Base-by-base conservation (phyloP, 805 yeast species). In the Suhomyces pyralidae region DNA sequence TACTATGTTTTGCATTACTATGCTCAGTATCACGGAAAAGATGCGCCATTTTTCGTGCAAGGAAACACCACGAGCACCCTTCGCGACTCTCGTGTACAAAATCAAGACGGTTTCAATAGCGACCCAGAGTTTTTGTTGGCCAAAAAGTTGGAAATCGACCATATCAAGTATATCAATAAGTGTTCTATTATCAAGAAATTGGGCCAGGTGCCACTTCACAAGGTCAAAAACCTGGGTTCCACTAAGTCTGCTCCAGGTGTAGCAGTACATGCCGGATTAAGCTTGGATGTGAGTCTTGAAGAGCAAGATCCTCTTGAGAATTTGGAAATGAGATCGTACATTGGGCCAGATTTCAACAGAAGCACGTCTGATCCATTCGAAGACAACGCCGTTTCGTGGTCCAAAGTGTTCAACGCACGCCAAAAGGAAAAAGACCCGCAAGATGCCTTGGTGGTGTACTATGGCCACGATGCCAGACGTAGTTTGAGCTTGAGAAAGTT, bases 401-500 rank as follows among this genome's bases (percentile, higher is more conserved):
- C 80, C 46, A 79, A 79, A 56, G 59, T 81, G 15, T 85, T 83
- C 81, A 80, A 81, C 56, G 57, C 63, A 43, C 72, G 73, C 53
- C 82, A 78, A 58, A 65, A 67, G 49, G 58, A 64, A 55, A n/a
- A 59, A 60, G 51, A 58, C 53, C 42, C 68, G 65, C 55, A 71
- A 58, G 64, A 67, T 59, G 46, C 73, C 49, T 42, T 49, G 15
- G 72, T 78, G 20, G 90, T 89, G 3, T 83, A 82, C 61, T 92
- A 92, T 64, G 98, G 97, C 1, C 98, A 92, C 64, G 96, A 90
- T 64, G 96, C 97, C 3, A 76, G 82, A 51, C 73, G 85, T 51
- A 97, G 97, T 1, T 78, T 91, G 48, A 82, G 80, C 51, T 57
- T 85, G 48, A 79, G 80, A 57, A 79, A 80, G 55, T 90, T 76